These are phyloP conservation scores for Suillus ampliporus DNA, from an alignment of 768 basidiomycete species.

Conservation along the genomic window DNA sequence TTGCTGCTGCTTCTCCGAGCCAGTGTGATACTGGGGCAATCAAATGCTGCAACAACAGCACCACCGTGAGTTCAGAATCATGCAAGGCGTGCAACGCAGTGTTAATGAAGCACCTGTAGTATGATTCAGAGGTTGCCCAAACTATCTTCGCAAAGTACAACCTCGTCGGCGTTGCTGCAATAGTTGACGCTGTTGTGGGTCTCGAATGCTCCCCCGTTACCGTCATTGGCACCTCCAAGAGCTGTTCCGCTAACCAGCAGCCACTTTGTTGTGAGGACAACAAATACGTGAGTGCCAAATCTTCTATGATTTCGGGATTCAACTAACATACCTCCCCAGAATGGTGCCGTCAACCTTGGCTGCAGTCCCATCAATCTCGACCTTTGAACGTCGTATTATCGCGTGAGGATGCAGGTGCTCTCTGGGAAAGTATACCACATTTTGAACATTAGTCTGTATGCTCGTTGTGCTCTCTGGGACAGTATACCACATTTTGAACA, in stretches of 20 bases:
- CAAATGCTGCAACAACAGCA: conserved; percentile 5
- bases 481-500: no score
- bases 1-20: neutral
- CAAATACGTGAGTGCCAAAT: conserved; percentile 4
- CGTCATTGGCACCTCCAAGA: neutral
- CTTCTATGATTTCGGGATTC: neutral
- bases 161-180: neutral
- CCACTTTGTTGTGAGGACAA: conserved; percentile 9
- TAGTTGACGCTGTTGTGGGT: neutral
- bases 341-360: neutral
- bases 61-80: neutral
- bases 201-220: conserved; percentile 4
- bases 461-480: no score
- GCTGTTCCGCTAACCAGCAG: neutral
- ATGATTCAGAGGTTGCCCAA: no score
- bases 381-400: neutral
- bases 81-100: no score
- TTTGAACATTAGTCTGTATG: neutral
- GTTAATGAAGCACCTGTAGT: no score
- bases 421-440: neutral
- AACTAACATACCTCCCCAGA: neutral
- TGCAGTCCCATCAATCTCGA: neutral
- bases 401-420: neutral
- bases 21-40: conserved; percentile 7
- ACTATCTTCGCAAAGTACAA: no score